These are phyloP conservation scores for Breviolum minutum DNA, from an alignment of 73 alveolate genomes.

Conservation along the genomic window DNA sequence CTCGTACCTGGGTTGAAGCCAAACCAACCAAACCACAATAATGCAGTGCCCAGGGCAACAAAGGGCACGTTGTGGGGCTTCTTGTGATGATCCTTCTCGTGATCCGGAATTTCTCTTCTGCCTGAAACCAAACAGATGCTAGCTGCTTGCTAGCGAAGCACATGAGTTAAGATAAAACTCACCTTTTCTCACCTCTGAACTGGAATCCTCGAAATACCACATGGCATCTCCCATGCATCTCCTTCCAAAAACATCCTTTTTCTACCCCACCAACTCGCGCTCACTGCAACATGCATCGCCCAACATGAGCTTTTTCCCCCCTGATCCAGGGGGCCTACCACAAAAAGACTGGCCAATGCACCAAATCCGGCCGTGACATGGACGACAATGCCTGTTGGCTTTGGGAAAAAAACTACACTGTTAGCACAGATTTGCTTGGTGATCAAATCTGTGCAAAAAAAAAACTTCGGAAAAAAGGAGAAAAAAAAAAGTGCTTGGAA, in stretches of 20 bases:
- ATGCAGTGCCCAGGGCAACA: slow-evolving; percentile 82
- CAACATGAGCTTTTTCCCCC: background rate
- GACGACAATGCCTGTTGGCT: slow-evolving; percentile 79
- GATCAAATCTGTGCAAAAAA: too few species aligned
- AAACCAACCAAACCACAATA: slow-evolving; percentile 94
- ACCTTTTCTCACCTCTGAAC: background rate
- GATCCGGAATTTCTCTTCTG: slow-evolving; percentile 30
- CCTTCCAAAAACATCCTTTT: background rate
- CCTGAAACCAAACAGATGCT: background rate
- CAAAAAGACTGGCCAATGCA: slow-evolving; percentile 89
- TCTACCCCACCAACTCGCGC: background rate
- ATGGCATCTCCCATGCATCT: too few species aligned
- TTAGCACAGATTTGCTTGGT: background rate
- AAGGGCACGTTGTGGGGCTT: slow-evolving; percentile 91
- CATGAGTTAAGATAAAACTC: too few species aligned
- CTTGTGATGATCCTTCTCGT: slow-evolving; percentile 62
- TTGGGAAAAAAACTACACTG: background rate
- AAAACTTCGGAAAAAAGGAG: background rate
- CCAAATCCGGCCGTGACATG: slow-evolving; percentile 88
- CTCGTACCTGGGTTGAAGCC: slow-evolving; percentile 75
- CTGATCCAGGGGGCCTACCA: background rate
- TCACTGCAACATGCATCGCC: background rate
- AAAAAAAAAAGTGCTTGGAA: too few species aligned
- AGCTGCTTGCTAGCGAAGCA: background rate
- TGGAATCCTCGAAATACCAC: background rate